Evolutionary conservation across 495 filamentous ascomycete genomes (phyloP).

Genomic region (Penicillium atrosanguineum): DNA sequence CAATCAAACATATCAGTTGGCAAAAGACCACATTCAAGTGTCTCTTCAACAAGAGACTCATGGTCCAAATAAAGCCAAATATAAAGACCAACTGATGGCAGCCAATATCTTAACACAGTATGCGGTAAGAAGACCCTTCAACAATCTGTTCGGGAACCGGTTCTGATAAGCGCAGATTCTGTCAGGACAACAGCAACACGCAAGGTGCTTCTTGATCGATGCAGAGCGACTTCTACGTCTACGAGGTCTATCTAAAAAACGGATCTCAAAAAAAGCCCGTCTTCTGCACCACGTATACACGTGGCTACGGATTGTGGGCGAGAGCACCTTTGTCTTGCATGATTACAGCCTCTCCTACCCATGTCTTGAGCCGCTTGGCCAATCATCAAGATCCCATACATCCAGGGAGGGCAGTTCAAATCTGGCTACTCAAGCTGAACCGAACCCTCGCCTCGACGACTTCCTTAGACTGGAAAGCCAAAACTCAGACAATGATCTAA

Average conservation of each 20-base stretch:
- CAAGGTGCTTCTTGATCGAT: constrained; percentile 34
- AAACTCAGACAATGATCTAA: constrained; percentile 32
- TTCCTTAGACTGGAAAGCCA: constrained; percentile 31
- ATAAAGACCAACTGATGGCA: constrained; percentile 43
- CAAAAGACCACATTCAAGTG: constrained; percentile 32
- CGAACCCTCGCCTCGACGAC: constrained; percentile 29
- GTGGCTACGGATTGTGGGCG: constrained; percentile 34
- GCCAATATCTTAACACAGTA: constrained; percentile 31
- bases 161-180: constrained; percentile 22
- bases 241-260: constrained; percentile 28
- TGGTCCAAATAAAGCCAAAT: constrained; percentile 35
- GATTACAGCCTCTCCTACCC: constrained; percentile 27
- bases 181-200: constrained; percentile 33
- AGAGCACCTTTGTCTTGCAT: constrained; percentile 37
- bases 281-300: constrained; percentile 37
- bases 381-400: constrained; percentile 6
- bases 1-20: constrained; percentile 26
- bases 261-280: constrained; percentile 35
- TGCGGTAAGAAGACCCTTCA: constrained; percentile 20
- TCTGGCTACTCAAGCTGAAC: constrained; percentile 4
- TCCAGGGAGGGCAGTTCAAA: not conserved
- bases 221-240: constrained; percentile 31
- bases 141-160: not conserved
- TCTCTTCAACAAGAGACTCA: constrained; percentile 30
- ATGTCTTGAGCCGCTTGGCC: constrained; percentile 24